These are phyloP conservation scores for Gloeopeniophorella convolvens DNA, from an alignment of 768 basidiomycete species.

Conservation along the genomic window DNA sequence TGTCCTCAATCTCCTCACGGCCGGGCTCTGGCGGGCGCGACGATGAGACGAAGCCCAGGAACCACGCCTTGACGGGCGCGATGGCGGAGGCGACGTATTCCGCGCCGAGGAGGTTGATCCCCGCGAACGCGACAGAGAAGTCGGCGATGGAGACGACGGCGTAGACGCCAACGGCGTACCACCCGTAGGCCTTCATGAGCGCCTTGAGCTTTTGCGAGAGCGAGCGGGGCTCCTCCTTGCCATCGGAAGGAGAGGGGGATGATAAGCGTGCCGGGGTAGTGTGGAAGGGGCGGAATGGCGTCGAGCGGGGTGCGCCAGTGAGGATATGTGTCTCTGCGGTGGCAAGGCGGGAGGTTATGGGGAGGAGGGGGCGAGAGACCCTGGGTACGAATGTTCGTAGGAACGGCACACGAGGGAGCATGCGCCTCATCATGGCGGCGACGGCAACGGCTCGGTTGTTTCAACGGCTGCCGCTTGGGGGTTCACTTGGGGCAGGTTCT, in stretches of 20 bases:
- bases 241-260: slow-evolving; percentile 28
- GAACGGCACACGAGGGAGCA: slow-evolving; percentile 41
- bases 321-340: slow-evolving; percentile 28
- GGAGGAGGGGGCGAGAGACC: slow-evolving; percentile 39
- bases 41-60: slow-evolving; percentile 39
- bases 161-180: slow-evolving; percentile 95
- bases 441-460: background rate
- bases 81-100: slow-evolving; percentile 78
- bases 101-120: slow-evolving; percentile 82
- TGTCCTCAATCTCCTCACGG: slow-evolving; percentile 51
- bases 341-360: slow-evolving; percentile 38
- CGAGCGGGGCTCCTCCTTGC: slow-evolving; percentile 39
- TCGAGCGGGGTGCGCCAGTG: slow-evolving; percentile 26
- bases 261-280: slow-evolving; percentile 43
- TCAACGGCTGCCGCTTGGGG: background rate
- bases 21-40: slow-evolving; percentile 60
- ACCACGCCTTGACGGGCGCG: slow-evolving; percentile 44
- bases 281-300: slow-evolving; percentile 42
- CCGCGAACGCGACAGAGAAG: slow-evolving; percentile 77
- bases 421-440: slow-evolving; percentile 15
- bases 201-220: slow-evolving; percentile 69
- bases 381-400: slow-evolving; percentile 41
- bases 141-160: slow-evolving; percentile 66
- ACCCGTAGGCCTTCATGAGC: slow-evolving; percentile 88
- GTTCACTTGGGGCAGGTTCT: no score